A percentile compares a stretch with the other conserved stretches of the same genome.
These are phyloP conservation scores for Akebia trifoliata DNA, from an alignment of 164 flowering plant species.

Conservation along the genomic window DNA sequence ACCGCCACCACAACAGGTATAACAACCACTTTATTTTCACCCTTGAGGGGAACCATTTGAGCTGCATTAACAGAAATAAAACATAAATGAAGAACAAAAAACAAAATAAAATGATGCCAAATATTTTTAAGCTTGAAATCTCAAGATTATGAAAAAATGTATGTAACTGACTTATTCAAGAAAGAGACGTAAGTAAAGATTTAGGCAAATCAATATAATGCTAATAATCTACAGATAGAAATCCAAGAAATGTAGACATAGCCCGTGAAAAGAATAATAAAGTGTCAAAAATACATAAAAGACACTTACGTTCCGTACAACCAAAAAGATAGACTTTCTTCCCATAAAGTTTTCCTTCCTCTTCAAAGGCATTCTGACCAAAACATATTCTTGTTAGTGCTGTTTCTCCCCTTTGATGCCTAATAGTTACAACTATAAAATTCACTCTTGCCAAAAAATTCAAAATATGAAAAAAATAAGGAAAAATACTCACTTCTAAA, in stretches of 20 bases:
- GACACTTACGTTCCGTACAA: constrained; percentile 82
- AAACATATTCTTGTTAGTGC: neutral
- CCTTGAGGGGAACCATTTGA: constrained; percentile 62
- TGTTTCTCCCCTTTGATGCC: neutral
- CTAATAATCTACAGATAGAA: neutral
- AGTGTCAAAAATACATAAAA: neutral
- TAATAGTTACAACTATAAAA: neutral
- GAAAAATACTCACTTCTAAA: constrained; percentile 61
- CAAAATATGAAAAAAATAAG: neutral
- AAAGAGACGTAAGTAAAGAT: neutral
- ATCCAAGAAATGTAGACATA: neutral
- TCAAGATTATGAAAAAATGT: neutral
- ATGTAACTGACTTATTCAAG: no score
- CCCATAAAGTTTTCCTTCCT: constrained; percentile 71
- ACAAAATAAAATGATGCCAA: neutral
- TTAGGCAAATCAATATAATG: neutral
- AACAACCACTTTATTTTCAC: constrained; percentile 40
- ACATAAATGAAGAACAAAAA: neutral
- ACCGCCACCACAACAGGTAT: constrained; percentile 97
- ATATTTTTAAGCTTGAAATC: neutral
- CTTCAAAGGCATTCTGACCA: constrained; percentile 85
- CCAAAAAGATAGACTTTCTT: constrained; percentile 86
- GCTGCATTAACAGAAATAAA: constrained; percentile 46
- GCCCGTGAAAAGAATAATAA: neutral
- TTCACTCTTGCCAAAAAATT: neutral